Percentiles rank a stretch among this genome's conserved stretches.
Evolutionary conservation across 306 rosid species (phyloP).

Genomic region (Inga oerstediana): DNA sequence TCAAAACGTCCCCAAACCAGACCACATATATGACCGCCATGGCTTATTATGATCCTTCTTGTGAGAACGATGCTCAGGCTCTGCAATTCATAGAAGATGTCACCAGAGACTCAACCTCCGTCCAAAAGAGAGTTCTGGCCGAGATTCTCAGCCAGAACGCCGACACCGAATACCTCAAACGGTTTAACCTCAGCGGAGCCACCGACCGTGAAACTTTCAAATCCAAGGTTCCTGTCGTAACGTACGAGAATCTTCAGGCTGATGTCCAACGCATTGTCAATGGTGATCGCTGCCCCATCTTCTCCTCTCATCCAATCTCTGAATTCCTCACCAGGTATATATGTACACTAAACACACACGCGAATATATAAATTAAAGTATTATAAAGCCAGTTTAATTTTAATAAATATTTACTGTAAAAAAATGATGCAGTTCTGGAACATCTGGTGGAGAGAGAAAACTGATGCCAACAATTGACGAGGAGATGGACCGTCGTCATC

Average conservation of each 20-base stretch:
- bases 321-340: conserved; percentile 86
- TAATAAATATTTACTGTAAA: background rate
- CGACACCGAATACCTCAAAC: conserved; percentile 64
- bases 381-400: background rate
- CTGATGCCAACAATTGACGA: conserved; percentile 80
- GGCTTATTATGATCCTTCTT: conserved; percentile 44
- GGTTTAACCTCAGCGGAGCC: conserved; percentile 61
- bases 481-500: conserved; percentile 73
- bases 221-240: conserved; percentile 67
- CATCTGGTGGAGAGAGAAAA: conserved; percentile 86
- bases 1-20: background rate
- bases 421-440: conserved; percentile 69
- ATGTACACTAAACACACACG: too few species aligned
- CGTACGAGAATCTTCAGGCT: conserved; percentile 69
- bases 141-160: conserved; percentile 70
- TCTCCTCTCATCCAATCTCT: conserved; percentile 69
- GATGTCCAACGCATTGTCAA: conserved; percentile 80
- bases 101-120: conserved; percentile 52
- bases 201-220: conserved; percentile 67
- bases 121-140: conserved; percentile 53
- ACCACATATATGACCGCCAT: conserved; percentile 28
- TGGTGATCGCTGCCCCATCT: conserved; percentile 80
- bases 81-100: conserved; percentile 66
- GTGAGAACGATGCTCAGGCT: conserved; percentile 56
- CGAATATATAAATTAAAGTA: background rate